phyloP scores from a whole-genome alignment of 1,284 basidiomycete genomes.

The Sanguinoderma infundibulare region DNA sequence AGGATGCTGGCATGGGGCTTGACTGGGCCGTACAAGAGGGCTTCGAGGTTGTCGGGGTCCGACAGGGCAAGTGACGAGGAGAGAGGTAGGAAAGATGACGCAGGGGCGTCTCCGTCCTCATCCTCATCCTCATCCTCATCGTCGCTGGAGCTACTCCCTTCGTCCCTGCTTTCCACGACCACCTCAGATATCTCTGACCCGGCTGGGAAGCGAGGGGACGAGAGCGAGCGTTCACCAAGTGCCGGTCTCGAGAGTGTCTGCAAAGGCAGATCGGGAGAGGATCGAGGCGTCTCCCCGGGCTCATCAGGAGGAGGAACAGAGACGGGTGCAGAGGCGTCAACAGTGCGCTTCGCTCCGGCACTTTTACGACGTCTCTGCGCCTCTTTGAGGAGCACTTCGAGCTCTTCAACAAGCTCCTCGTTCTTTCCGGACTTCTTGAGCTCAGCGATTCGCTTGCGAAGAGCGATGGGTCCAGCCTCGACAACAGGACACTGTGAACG shows the following conservation, averaged over 20 bases:
- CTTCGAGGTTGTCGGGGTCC: conserved; percentile 24
- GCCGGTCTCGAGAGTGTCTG: neutral
- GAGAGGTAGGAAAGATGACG: neutral
- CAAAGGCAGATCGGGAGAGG: conserved; percentile 11
- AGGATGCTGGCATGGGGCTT: conserved; percentile 26
- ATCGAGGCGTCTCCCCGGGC: neutral
- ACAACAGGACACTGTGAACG: conserved; percentile 29
- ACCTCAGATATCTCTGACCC: conserved; percentile 37
- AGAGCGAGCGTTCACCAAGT: conserved; percentile 6
- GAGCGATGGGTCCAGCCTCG: conserved; percentile 20
- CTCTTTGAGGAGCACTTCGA: conserved; percentile 21
- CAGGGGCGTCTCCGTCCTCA: neutral
- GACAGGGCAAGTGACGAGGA: neutral
- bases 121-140: conserved; percentile 20
- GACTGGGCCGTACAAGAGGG: conserved; percentile 32
- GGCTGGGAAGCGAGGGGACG: conserved; percentile 26
- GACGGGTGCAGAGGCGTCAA: neutral
- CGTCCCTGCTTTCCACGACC: conserved; percentile 31
- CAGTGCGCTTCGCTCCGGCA: neutral
- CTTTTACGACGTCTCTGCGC: conserved; percentile 16
- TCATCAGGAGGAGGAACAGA: neutral
- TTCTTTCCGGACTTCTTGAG: conserved; percentile 18
- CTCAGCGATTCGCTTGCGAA: conserved; percentile 26
- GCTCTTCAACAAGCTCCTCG: conserved; percentile 20
- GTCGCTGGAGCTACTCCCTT: conserved; percentile 34